Base-by-base conservation (phyloP, 208 protist genomes). In the Trypanosoma avium region DNA sequence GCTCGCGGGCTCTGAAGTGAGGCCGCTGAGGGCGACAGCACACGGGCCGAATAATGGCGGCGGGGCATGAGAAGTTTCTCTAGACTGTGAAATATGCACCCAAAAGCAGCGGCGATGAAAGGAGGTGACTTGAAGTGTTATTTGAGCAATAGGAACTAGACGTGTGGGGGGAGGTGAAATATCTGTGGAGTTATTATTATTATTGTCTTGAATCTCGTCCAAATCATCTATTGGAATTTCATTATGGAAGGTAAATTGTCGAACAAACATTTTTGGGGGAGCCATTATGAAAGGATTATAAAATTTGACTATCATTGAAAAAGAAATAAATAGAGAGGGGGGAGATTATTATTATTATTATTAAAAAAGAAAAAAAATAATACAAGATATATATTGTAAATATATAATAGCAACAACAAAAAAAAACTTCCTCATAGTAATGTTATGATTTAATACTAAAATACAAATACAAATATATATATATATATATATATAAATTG, bases 51-150 rank as follows among this genome's bases (percentile, higher is more conserved):
- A 59, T 47, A 46, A n/a, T 21, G 52, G 64, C 40, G 35, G 49
- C 32, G 38, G 65, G 13, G 36, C 60, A 33, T 26, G 15, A 9
- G n/a, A 17, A 15, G 30, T 35, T 15, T 55, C 48, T 0, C 66
- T 56, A 47, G 63, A 59, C 56, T 88, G 79, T 0, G 82, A 75
- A 3, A 92, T 46, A 59, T 92, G 82, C 8, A 92, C 56, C 86
- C 86, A 92, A 47, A 89, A 82, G 43, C 84, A 84, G 1, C 73
- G 79, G 4, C 42, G 59, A 4, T 26, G 67, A 52, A 88, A 92
- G 0, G 70, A 62, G 3, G 84, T 22, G 19, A 86, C 47, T 32
- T 92, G 73, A 12, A 85, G 45, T 27, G 58, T 76, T 13, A 79
- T 73, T 19, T 76, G 26, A 0, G 69, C 86, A 26, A 92, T 63